phyloP scores from a whole-genome alignment of 1,284 basidiomycete species.

The Phenoliferia sp. region DNA sequence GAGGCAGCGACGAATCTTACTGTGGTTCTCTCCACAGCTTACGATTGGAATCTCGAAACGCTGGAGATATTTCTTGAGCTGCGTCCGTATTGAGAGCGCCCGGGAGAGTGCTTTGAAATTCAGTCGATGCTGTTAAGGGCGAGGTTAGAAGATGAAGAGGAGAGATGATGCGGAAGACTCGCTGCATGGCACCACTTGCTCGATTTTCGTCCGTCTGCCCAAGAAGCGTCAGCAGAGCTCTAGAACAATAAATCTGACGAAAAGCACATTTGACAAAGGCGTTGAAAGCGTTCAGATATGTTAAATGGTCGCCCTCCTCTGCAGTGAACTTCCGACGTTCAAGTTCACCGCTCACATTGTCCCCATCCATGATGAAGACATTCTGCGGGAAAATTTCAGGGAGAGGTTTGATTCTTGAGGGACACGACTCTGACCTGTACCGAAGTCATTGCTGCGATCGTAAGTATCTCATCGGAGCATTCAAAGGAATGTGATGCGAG shows the following conservation, averaged over 20 bases:
- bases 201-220: conserved; percentile 65
- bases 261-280: conserved; percentile 59
- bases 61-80: conserved; percentile 86
- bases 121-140: conserved; percentile 57
- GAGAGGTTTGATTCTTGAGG: too few species aligned
- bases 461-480: conserved; percentile 89
- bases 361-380: conserved; percentile 81
- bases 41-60: conserved; percentile 71
- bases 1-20: conserved; percentile 69
- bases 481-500: conserved; percentile 74
- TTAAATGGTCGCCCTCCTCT: conserved; percentile 94
- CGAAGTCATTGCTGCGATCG: conserved; percentile 91
- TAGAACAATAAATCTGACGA: neutral
- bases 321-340: conserved; percentile 92
- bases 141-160: too few species aligned
- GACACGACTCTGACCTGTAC: too few species aligned
- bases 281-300: conserved; percentile 86
- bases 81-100: conserved; percentile 83
- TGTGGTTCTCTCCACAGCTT: conserved; percentile 52
- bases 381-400: conserved; percentile 52
- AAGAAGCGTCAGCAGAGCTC: neutral
- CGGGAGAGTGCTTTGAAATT: conserved; percentile 89
- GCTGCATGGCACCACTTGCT: conserved; percentile 81
- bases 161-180: neutral
- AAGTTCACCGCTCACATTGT: conserved; percentile 76